phyloP scores from a whole-genome alignment of 1,284 basidiomycete species.

The Vanrija sp. region DNA sequence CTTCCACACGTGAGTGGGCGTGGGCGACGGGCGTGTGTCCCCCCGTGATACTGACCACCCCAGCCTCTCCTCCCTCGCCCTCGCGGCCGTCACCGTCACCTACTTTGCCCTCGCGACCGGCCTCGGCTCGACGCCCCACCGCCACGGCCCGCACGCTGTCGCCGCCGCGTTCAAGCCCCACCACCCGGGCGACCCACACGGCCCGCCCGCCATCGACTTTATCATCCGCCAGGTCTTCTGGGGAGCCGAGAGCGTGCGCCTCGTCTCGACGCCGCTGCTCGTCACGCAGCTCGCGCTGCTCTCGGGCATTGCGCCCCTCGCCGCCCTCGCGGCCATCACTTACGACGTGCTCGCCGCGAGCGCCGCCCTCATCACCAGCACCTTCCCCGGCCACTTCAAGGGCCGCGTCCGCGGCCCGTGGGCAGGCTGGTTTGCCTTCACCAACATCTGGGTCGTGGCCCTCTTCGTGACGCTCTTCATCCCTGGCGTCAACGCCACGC shows the following conservation, averaged over 20 bases:
- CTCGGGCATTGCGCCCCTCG: conserved; percentile 31
- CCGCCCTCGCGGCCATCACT: conserved; percentile 14
- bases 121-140: conserved; percentile 24
- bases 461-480: conserved; percentile 36
- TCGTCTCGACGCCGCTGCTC: conserved; percentile 38
- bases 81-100: conserved; percentile 37
- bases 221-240: conserved; percentile 33
- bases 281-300: conserved; percentile 33
- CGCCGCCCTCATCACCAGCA: conserved; percentile 17
- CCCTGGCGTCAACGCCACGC: conserved; percentile 33
- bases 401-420: conserved; percentile 1
- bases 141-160: neutral
- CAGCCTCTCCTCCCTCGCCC: conserved; percentile 33
- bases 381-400: neutral
- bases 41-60: neutral
- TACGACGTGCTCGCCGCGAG: conserved; percentile 28
- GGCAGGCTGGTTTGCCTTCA: conserved; percentile 29
- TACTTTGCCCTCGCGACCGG: conserved; percentile 41
- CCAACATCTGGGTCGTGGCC: conserved; percentile 19
- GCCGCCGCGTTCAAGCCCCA: neutral
- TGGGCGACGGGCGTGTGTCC: neutral
- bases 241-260: conserved; percentile 20
- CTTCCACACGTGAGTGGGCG: conserved; percentile 40
- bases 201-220: conserved; percentile 9
- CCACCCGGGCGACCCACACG: neutral